Evolutionary conservation across 2,329 filamentous ascomycete genomes (phyloP).

Genomic region (Claviceps sp.): DNA sequence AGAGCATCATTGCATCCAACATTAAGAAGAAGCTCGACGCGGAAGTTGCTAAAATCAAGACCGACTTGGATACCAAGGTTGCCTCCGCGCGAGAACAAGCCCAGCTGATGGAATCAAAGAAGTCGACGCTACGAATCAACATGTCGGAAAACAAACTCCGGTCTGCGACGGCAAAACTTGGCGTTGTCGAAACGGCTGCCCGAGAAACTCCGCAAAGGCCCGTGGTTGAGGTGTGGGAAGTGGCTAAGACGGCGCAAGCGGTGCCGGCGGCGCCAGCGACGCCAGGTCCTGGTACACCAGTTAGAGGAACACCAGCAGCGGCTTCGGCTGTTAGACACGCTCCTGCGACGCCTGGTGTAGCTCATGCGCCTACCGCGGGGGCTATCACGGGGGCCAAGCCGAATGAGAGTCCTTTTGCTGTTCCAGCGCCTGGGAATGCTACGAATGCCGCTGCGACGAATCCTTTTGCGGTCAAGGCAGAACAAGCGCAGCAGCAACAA

Average conservation of each 20-base stretch:
- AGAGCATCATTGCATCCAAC: conserved; percentile 44
- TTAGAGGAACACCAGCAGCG: conserved; percentile 5
- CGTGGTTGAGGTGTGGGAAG: conserved; percentile 75
- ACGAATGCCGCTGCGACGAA: conserved; percentile 1
- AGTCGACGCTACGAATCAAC: conserved; percentile 60
- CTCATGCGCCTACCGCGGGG: conserved; percentile 3
- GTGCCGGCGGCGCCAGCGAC: conserved; percentile 10
- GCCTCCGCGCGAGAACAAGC: conserved; percentile 46
- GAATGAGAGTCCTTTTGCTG: conserved; percentile 1
- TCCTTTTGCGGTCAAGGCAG: conserved; percentile 4
- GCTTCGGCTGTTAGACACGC: conserved; percentile 10
- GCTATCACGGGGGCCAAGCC: background rate
- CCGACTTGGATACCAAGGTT: conserved; percentile 42
- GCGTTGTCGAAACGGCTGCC: conserved; percentile 68
- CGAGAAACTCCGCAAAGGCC: conserved; percentile 74
- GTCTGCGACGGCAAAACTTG: conserved; percentile 55
- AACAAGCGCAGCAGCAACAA: conserved; percentile 4
- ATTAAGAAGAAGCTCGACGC: conserved; percentile 58
- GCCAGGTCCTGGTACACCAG: conserved; percentile 6
- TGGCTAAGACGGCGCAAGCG: conserved; percentile 46
- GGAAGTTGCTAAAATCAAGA: conserved; percentile 47
- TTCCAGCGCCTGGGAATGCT: background rate
- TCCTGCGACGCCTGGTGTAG: conserved; percentile 1
- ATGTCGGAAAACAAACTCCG: conserved; percentile 61
- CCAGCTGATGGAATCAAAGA: conserved; percentile 61